Conservation (phyloP, 2,329 filamentous ascomycete genomes). For the Ophiostoma angusticollis region DNA sequence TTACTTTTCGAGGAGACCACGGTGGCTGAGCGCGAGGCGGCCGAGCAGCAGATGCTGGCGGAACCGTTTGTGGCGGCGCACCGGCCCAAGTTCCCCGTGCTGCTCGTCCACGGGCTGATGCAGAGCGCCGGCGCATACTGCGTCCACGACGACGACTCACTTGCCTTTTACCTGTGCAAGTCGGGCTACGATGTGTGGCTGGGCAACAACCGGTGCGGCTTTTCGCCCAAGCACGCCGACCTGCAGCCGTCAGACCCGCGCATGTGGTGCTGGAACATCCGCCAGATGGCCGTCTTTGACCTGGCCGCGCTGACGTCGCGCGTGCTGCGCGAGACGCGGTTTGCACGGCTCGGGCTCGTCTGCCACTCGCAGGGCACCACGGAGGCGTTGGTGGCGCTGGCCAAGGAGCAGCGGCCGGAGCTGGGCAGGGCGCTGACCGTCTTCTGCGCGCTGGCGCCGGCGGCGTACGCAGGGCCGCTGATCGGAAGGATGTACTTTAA, state of each 20-base stretch:
- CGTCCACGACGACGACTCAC: conserved; percentile 74
- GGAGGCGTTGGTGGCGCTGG: conserved; percentile 73
- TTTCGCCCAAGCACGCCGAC: conserved; percentile 60
- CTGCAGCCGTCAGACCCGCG: conserved; percentile 65
- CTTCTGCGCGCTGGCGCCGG: conserved; percentile 83
- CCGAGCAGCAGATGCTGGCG: conserved; percentile 8
- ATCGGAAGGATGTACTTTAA: conserved; percentile 84
- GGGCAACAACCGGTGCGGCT: conserved; percentile 85
- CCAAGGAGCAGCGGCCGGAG: conserved; percentile 80
- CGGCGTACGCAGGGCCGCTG: conserved; percentile 76
- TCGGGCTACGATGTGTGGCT: conserved; percentile 91
- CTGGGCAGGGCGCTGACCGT: conserved; percentile 72
- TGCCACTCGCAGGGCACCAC: conserved; percentile 89
- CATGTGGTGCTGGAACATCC: conserved; percentile 96
- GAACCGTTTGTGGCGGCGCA: conserved; percentile 22
- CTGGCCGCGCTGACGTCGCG: conserved; percentile 68
- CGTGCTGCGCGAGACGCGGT: conserved; percentile 71
- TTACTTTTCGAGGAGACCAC: conserved; percentile 43
- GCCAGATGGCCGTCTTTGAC: conserved; percentile 85
- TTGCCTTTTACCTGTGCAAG: conserved; percentile 88
- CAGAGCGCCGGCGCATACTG: conserved; percentile 85
- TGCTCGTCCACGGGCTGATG: conserved; percentile 78
- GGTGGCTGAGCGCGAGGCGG: conserved; percentile 6
- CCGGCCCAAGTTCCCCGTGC: conserved; percentile 62
- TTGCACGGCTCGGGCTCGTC: conserved; percentile 68